Base-by-base conservation (phyloP, 495 filamentous ascomycete species). In the Penicillium fimorum region DNA sequence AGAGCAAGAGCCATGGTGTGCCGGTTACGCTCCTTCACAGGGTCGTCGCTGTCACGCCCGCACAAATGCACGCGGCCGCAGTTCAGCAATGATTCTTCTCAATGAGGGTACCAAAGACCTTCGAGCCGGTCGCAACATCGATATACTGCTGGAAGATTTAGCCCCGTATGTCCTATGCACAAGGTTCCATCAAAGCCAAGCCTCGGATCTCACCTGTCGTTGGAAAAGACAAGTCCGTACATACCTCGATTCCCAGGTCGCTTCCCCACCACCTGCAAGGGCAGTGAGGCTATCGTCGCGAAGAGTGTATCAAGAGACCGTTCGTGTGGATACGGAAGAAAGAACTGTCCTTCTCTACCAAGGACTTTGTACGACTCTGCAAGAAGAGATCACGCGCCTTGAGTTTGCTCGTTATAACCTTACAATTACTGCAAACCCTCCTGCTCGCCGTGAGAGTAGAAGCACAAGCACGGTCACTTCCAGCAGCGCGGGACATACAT, bases 131-230 rank as follows among this genome's bases (percentile, higher is more conserved):
- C 18, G 44, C 2, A 22, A 20, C 10, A 63, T 70, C 40, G 37
- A 66, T 41, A 24, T 30, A 3, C 41, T 68, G 4, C 53, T 72
- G 1, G 41, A 65, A 25, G 43, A 64, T 22, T 29, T 73, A 4
- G 70, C 70, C 37, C 63, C 60, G 15, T 32, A 62, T 40, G 61
- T 68, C 27, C 59, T 71, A 24, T 71, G 70, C 44, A 63, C 29
- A 10, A 25, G 54, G 3, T 64, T 47, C 11, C 70, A 73, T 42
- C 66, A 68, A 40, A n/a, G 15, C 8, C 65, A 72, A 46, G 65
- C 70, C 6, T 18, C 17, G 0, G 37, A 10, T 25, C 51, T 72
- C n/a, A 44, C 38, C 0, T 1, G 11, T 9, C 18, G 48, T 9
- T 72, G 70, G 70, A 38, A 49, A 25, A 48, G 24, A 38, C 35